Base-by-base conservation (phyloP, 2,329 filamentous ascomycete genomes). In the Sporothrix brunneoviolacea region DNA sequence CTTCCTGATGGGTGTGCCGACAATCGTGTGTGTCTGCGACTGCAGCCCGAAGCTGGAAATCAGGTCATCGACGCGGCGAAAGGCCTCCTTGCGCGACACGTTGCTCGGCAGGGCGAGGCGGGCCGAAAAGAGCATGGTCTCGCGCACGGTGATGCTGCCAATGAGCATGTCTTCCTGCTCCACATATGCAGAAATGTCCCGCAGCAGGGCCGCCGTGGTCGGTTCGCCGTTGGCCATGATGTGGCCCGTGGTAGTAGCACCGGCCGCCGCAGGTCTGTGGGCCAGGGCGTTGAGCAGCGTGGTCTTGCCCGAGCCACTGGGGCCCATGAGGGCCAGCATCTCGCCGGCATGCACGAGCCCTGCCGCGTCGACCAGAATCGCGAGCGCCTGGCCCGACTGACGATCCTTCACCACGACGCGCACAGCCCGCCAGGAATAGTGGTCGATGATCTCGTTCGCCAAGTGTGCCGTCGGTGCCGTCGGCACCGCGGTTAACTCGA, bases 151-250 rank as follows among this genome's bases (percentile, higher is more conserved):
- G 56, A 94, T 71, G 0, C 85, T 84, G 4, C 89, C 89, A 46
- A 91, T 85, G 12, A 94, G 73, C 1, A 87, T 84, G 70, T 95
- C 89, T 57, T 94, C 88, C 65, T 95, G 89, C 69, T 95, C 89
- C 19, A 94, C 88, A 61, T 90, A 94, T 40, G 82, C 81, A 48
- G 79, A 84, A 44, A 91, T 73, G 42, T 78, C 73, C 16, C 80
- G 79, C 58, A 91, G 84, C 0, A 70, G 70, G 8, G 71, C 64
- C 8, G 71, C 66, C 1, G 80, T 73, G 4, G 81, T 68, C 4
- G 67, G 60, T 2, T 61, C 64, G 24, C 85, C 85, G 64, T 93
- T 90, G 57, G 88, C 73, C 50, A 77, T 72, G 13, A 82, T 70
- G 3, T 70, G 64, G 15, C 79, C 78, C 2, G 48, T 54, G 2